These are phyloP conservation scores for Conringia planisiliqua DNA, from an alignment of 345 rosid species.

Conservation along the genomic window DNA sequence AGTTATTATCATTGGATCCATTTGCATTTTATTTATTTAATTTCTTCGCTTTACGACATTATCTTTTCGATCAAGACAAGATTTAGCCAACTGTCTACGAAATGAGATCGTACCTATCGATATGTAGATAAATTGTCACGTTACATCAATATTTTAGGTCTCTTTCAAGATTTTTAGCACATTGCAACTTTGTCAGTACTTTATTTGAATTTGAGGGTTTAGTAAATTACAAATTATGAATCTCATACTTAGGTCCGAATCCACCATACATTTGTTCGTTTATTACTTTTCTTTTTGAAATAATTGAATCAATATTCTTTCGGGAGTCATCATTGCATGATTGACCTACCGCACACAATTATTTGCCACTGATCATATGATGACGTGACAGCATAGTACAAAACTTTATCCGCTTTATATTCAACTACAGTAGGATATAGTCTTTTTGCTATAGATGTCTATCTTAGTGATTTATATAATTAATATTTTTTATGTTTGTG, in stretches of 20 bases:
- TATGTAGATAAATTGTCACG: neutral
- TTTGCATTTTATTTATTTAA: slow-evolving; percentile 7
- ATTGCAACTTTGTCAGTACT: neutral
- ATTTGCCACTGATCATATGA: slow-evolving; percentile 6
- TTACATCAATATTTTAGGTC: neutral
- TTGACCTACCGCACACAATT: neutral
- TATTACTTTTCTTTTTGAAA: neutral
- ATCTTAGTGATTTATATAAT: neutral
- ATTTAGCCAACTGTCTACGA: slow-evolving; percentile 9
- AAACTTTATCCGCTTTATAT: neutral
- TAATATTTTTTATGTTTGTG: neutral
- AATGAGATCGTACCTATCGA: neutral
- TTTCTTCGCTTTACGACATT: neutral
- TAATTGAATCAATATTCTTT: slow-evolving; percentile 6
- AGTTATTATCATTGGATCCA: neutral
- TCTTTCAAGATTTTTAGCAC: neutral
- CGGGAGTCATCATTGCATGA: slow-evolving; percentile 11
- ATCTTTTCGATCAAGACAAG: slow-evolving; percentile 13
- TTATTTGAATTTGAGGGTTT: neutral
- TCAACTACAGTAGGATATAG: neutral
- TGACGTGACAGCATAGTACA: slow-evolving; percentile 12
- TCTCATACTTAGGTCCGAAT: neutral
- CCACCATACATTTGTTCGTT: neutral
- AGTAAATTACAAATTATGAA: neutral
- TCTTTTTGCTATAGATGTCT: neutral